Conservation (phyloP, 2,329 filamentous ascomycete species). For the Fusarium ambrosium region DNA sequence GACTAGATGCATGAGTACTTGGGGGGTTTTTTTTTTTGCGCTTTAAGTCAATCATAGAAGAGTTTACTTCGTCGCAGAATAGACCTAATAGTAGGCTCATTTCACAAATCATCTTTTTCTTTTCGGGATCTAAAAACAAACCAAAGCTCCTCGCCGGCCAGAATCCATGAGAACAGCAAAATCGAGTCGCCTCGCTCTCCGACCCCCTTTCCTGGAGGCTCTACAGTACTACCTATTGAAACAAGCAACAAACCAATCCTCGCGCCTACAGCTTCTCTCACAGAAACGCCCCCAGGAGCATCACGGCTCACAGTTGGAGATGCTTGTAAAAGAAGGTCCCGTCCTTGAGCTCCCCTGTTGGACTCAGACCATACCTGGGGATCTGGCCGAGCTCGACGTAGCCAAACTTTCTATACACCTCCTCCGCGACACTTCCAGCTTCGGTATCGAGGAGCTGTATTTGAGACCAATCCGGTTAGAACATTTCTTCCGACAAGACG, state of each 20-base stretch:
- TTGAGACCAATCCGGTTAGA: background rate
- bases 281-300: background rate
- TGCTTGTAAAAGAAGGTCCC: slow-evolving; percentile 73
- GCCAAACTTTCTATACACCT: slow-evolving; percentile 67
- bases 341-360: slow-evolving; percentile 62
- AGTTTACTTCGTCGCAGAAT: background rate
- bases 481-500: background rate
- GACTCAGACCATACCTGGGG: slow-evolving; percentile 65
- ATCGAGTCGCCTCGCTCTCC: slow-evolving; percentile 46
- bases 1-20: background rate
- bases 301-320: slow-evolving; percentile 48
- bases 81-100: background rate
- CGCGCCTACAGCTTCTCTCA: background rate
- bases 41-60: background rate
- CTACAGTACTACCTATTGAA: slow-evolving; percentile 29
- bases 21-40: background rate
- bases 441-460: slow-evolving; percentile 66
- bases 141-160: slow-evolving; percentile 36
- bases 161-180: slow-evolving; percentile 38
- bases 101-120: slow-evolving; percentile 21
- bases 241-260: background rate
- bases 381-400: slow-evolving; percentile 69
- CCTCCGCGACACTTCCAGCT: slow-evolving; percentile 65
- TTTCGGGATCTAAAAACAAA: slow-evolving; percentile 36
- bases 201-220: slow-evolving; percentile 27